Conservation (phyloP, 1,284 basidiomycete genomes). For the Leccinum solheimii region DNA sequence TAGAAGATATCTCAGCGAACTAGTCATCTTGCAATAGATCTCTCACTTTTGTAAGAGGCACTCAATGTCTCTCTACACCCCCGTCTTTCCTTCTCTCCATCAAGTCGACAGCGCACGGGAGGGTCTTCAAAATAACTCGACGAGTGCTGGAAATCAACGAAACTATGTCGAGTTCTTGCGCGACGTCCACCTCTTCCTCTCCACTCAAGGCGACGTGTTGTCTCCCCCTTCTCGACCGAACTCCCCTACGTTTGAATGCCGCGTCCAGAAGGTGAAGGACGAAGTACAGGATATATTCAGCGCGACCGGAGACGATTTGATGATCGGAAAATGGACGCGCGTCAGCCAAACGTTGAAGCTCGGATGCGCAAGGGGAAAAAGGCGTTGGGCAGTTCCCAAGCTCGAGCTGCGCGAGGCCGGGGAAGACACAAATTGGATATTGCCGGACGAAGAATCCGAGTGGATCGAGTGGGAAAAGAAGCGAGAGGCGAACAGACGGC, state of each 20-base stretch:
- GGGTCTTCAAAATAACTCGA: neutral
- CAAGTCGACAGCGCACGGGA: conserved; percentile 9
- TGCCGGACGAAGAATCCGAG: conserved; percentile 36
- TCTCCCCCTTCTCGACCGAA: conserved; percentile 34
- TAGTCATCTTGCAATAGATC: neutral
- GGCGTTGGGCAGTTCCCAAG: conserved; percentile 14
- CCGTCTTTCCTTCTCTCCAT: conserved; percentile 32
- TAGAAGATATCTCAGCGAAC: neutral
- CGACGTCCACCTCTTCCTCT: conserved; percentile 35
- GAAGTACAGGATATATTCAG: conserved; percentile 20
- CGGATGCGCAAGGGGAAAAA: conserved; percentile 33
- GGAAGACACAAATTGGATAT: conserved; percentile 30
- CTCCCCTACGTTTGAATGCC: conserved; percentile 25
- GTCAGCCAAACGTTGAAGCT: conserved; percentile 31
- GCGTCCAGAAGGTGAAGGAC: conserved; percentile 27
- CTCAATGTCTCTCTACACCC: conserved; percentile 37
- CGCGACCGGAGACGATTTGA: conserved; percentile 14
- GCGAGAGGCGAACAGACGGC: conserved; percentile 21
- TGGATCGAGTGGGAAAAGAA: conserved; percentile 37
- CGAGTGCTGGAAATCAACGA: conserved; percentile 12
- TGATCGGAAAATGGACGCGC: conserved; percentile 28
- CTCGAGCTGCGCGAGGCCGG: conserved; percentile 5
- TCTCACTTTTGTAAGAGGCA: conserved; percentile 4
- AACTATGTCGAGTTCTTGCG: conserved; percentile 30
- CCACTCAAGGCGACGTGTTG: conserved; percentile 33